phyloP scores from a whole-genome alignment of 257 asterid species.

The Lavandula angustifolia region DNA sequence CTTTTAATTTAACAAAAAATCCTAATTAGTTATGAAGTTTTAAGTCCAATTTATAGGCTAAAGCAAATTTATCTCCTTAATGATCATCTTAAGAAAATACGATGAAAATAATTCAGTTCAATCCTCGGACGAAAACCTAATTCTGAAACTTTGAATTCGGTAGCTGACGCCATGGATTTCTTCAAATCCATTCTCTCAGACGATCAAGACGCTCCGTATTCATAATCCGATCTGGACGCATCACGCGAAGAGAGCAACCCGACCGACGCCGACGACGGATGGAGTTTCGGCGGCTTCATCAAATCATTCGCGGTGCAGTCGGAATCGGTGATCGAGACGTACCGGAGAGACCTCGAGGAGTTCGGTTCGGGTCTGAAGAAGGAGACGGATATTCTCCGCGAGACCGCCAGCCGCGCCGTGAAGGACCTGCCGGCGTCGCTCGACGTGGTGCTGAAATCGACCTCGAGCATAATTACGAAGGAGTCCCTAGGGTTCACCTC shows the following conservation, averaged over 20 bases:
- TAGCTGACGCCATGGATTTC: constrained; percentile 58
- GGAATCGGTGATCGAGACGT: constrained; percentile 78
- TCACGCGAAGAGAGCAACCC: constrained; percentile 24
- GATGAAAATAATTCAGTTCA: neutral
- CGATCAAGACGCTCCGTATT: constrained; percentile 60
- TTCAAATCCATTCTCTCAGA: constrained; percentile 76
- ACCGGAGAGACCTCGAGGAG: constrained; percentile 76
- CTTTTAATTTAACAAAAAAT: too few relatives aligned
- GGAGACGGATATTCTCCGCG: constrained; percentile 77
- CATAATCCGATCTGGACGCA: constrained; percentile 38
- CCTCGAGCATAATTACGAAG: constrained; percentile 62
- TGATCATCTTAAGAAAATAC: too few relatives aligned
- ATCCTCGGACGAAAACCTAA: constrained; percentile 22
- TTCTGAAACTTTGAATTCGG: constrained; percentile 15
- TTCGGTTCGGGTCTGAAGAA: constrained; percentile 73
- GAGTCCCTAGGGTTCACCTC: constrained; percentile 50
- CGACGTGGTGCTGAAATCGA: constrained; percentile 71
- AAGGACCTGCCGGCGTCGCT: constrained; percentile 92
- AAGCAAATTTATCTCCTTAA: too few relatives aligned
- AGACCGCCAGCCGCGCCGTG: constrained; percentile 83
- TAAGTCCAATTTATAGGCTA: too few relatives aligned
- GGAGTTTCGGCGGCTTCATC: constrained; percentile 77
- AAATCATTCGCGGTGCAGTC: constrained; percentile 59
- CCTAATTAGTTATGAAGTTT: too few relatives aligned
- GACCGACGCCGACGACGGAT: constrained; percentile 37